Evolutionary conservation across 257 asterid genomes (phyloP), one percentile per base, ranked within the genome.

Genomic region (Solanum sejunctum): DNA sequence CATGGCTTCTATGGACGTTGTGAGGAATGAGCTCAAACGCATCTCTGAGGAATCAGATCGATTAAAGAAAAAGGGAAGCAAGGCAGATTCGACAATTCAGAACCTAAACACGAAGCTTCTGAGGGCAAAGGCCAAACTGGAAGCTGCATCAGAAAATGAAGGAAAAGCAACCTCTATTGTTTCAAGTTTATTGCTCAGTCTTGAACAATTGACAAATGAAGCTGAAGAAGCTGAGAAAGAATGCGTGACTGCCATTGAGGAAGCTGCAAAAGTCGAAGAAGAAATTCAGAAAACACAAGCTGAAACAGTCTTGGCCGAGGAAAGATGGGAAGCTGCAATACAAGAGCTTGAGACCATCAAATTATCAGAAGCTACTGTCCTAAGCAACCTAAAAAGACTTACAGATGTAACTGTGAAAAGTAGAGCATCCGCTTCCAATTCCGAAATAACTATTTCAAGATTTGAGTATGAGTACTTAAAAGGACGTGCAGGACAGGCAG

Each of bases 391-490:
- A 16, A 87, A 90, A 88, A 84, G 73, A 6, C 84, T 89, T 61
- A 83, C 86, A 17, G 95, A 89, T 84, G 89, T 82, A 60, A 92
- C 97, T 0, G 60, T 93, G 63, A 92, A 88, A 83, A 88, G 87
- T 51, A 90, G 97, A 87, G 91, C 91, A 60, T 90, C 95, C 47
- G 89, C 91, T 83, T 91, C 95, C 39, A 84, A 84, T 28, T 86
- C 89, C 52, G 88, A 85, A 13, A 92, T 96, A 80, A 93, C 93
- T 1, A 93, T 96, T 52, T 93, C 99, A 20, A 92, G 80, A 66
- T 94, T 93, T 71, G 98, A 96, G 88, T 95, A 93, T 1, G 94
- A 93, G 88, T 96, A 96, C 91, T 90, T 96, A 75, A 91, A 18
- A 41, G 97, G 93, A 45, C 92, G 90, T 32, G 98, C 98, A 41